Evolutionary conservation across 495 filamentous ascomycete genomes (phyloP).

Genomic region (Xylaria grammica): DNA sequence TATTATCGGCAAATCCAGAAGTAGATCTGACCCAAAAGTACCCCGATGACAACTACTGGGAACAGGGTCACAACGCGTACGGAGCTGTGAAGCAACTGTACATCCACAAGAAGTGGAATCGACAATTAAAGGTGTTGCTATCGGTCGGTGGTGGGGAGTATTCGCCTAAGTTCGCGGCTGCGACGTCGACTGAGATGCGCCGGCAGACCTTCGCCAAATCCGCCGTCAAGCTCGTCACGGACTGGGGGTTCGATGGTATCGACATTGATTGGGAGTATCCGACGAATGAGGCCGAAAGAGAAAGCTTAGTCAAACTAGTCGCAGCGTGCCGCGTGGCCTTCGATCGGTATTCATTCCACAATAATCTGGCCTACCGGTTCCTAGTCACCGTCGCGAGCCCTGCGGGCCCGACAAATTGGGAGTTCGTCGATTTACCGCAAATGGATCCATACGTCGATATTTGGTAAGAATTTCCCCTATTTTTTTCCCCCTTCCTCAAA

Average conservation of each 20-base stretch:
- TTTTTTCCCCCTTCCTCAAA: neutral
- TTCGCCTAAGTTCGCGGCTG: constrained; percentile 75
- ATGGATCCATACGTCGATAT: constrained; percentile 84
- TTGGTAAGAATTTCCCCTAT: constrained; percentile 63
- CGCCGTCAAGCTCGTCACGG: constrained; percentile 68
- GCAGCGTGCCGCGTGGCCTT: constrained; percentile 67
- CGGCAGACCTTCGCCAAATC: constrained; percentile 65
- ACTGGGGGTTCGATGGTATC: constrained; percentile 63
- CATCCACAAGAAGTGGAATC: constrained; percentile 78
- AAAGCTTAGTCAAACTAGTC: constrained; percentile 73
- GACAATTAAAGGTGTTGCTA: constrained; percentile 78
- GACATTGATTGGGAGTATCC: constrained; percentile 73
- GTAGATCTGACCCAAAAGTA: constrained; percentile 79
- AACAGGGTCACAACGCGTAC: constrained; percentile 70
- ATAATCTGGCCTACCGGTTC: constrained; percentile 62
- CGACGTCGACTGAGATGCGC: constrained; percentile 62
- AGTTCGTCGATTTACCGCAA: constrained; percentile 63
- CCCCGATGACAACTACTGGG: constrained; percentile 63
- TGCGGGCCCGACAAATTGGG: constrained; percentile 68
- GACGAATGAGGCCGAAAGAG: constrained; percentile 60
- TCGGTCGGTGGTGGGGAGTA: constrained; percentile 93
- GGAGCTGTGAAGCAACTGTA: constrained; percentile 83
- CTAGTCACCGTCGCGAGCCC: constrained; percentile 75
- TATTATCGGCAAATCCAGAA: constrained; percentile 65
- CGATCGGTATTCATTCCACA: constrained; percentile 62